A percentile compares a stretch with the other conserved stretches of the same genome.
These are phyloP conservation scores for Lachnellula willkommii DNA, from an alignment of 2,329 filamentous ascomycete species.

Conservation along the genomic window DNA sequence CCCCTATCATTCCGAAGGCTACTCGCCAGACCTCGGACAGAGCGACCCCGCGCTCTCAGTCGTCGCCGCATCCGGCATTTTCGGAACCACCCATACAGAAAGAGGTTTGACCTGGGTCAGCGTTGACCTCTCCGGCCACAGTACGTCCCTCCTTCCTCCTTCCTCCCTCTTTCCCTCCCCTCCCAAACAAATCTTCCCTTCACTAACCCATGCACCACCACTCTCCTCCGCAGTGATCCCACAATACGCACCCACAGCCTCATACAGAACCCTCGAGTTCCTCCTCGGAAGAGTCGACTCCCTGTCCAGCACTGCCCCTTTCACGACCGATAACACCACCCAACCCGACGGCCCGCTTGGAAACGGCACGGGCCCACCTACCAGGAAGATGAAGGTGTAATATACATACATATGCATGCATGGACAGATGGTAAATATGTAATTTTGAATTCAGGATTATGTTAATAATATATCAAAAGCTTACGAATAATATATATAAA, in stretches of 20 bases:
- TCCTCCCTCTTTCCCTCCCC: slow-evolving; percentile 28
- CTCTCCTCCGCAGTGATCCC: slow-evolving; percentile 36
- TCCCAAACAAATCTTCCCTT: not conserved
- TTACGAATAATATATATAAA: no score
- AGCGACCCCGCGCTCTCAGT: slow-evolving; percentile 62
- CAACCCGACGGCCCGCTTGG: slow-evolving; percentile 16
- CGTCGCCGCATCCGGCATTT: slow-evolving; percentile 59
- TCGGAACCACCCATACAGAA: slow-evolving; percentile 68
- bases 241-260: slow-evolving; percentile 62
- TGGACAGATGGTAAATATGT: not conserved
- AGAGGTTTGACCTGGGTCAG: slow-evolving; percentile 68
- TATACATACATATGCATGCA: no score
- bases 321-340: slow-evolving; percentile 27
- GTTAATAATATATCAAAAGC: no score
- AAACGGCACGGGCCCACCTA: slow-evolving; percentile 15
- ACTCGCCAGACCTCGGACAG: slow-evolving; percentile 19
- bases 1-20: slow-evolving; percentile 43
- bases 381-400: not conserved
- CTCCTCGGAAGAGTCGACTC: slow-evolving; percentile 64
- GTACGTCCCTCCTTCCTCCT: slow-evolving; percentile 28
- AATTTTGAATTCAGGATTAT: not conserved
- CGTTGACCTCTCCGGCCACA: slow-evolving; percentile 61
- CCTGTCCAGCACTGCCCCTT: slow-evolving; percentile 40
- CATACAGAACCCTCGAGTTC: slow-evolving; percentile 70
- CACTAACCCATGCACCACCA: not conserved